Evolutionary conservation across 2,329 filamentous ascomycete genomes (phyloP), one percentile per base, ranked within the genome.

Genomic region (Fusarium zealandicum): DNA sequence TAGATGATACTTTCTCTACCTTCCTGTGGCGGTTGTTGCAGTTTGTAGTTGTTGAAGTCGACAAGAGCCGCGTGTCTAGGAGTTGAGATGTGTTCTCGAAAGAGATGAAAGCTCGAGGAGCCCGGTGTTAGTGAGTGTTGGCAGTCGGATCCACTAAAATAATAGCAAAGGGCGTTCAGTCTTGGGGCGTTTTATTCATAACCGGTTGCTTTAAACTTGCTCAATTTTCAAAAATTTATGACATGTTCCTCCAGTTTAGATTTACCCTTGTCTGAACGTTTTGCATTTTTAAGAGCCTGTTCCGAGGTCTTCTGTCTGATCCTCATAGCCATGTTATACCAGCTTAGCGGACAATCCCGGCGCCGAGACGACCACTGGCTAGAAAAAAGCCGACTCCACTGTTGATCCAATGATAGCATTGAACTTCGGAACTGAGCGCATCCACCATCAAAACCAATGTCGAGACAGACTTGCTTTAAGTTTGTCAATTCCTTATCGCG

Each of bases 321-420:
- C 22, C 22, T 25, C 13, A 14, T 49, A 32, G 35, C 49, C 27
- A 30, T 28, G 37, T 18, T 38, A 30, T 40, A 35, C 17, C 6
- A 36, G 9, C 13, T 42, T 56, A 58, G 59, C 64, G 66, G 65
- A 63, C 61, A 62, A 62, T 66, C 59, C 61, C 51, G 44, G 55
- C 45, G 38, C 58, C 60, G 51, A 54, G 35, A 43, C 36, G 35
- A 35, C 46, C 44, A 59, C 55, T 63, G 57, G 65, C 61, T 57
- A 42, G 51, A 57, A 53, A 63, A 54, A 53, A 44, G 51, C 46
- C 54, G 36, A 33, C 60, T 63, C 62, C 62, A 60, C 59, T 42
- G 39, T 25, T 25, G 22, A 25, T 25, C 22, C 22, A 25, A 50
- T 45, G 40, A 37, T 38, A 28, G 38, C 54, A 41, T 45, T 36